These are phyloP conservation scores for Moesziomyces aphidis DNA, from an alignment of 1,284 basidiomycete species.

Conservation along the genomic window DNA sequence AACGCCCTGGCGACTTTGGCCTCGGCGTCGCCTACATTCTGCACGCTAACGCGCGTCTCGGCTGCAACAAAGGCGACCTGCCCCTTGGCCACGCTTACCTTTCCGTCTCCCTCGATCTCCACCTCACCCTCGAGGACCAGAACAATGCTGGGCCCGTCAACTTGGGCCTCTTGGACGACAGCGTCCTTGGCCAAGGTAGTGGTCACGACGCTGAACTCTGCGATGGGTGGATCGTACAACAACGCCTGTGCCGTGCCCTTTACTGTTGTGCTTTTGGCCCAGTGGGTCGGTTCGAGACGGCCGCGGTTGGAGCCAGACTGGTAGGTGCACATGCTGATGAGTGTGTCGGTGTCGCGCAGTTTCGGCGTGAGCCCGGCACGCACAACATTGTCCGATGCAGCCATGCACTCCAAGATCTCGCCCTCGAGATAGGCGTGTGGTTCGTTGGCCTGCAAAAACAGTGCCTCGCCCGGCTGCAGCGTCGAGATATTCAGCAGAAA, in stretches of 20 bases:
- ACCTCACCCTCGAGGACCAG: slow-evolving; percentile 82
- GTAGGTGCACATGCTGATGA: slow-evolving; percentile 90
- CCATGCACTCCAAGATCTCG: slow-evolving; percentile 67
- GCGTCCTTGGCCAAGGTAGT: slow-evolving; percentile 72
- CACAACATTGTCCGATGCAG: slow-evolving; percentile 86
- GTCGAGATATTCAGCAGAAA: slow-evolving; percentile 90
- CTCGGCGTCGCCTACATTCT: background rate
- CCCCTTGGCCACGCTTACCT: slow-evolving; percentile 70
- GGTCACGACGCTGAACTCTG: slow-evolving; percentile 89
- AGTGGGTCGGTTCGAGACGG: slow-evolving; percentile 71
- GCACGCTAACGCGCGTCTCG: slow-evolving; percentile 71
- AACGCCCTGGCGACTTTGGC: slow-evolving; percentile 34
- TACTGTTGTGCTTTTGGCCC: background rate
- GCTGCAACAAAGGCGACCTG: slow-evolving; percentile 89
- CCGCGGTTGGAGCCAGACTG: slow-evolving; percentile 70
- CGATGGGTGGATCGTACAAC: slow-evolving; percentile 93
- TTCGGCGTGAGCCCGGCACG: slow-evolving; percentile 98
- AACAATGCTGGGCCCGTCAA: slow-evolving; percentile 86
- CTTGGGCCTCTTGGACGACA: slow-evolving; percentile 73
- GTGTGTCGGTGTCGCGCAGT: slow-evolving; percentile 88
- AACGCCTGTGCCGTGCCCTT: slow-evolving; percentile 19
- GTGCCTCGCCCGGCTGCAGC: slow-evolving; percentile 85
- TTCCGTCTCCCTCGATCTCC: slow-evolving; percentile 47
- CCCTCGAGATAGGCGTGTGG: slow-evolving; percentile 92
- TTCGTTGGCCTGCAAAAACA: slow-evolving; percentile 94